Conservation (phyloP, 805 yeast genomes). For the Lachancea thermotolerans region DNA sequence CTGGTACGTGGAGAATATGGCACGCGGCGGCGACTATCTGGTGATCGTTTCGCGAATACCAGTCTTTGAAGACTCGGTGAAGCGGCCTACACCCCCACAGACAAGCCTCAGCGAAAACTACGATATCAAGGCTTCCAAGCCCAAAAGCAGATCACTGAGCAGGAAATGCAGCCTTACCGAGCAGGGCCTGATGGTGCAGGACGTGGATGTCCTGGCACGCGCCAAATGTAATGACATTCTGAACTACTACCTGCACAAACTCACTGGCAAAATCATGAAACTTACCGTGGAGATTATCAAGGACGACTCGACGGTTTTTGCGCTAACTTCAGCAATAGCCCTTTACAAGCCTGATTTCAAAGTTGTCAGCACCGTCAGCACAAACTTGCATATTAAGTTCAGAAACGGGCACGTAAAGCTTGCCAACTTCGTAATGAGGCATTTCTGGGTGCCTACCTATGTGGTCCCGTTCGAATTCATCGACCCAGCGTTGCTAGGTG, state of each 20-base stretch:
- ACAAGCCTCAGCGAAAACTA: background rate
- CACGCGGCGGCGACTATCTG: slow-evolving; percentile 58
- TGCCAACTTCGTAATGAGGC: slow-evolving; percentile 28
- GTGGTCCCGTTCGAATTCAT: slow-evolving; percentile 31
- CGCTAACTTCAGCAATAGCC: slow-evolving; percentile 19
- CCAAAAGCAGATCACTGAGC: background rate
- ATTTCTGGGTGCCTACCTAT: slow-evolving; percentile 24
- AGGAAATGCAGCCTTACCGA: slow-evolving; percentile 1
- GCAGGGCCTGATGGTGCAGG: slow-evolving; percentile 18
- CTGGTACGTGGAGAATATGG: slow-evolving; percentile 51
- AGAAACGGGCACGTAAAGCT: slow-evolving; percentile 31
- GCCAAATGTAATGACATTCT: slow-evolving; percentile 19
- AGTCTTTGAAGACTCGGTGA: slow-evolving; percentile 17
- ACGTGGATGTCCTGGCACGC: slow-evolving; percentile 24
- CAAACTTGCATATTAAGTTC: slow-evolving; percentile 32
- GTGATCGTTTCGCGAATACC: slow-evolving; percentile 52
- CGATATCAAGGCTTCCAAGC: background rate
- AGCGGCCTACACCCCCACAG: background rate
- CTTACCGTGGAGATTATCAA: slow-evolving; percentile 30
- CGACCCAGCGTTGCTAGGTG: slow-evolving; percentile 22
- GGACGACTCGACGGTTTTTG: slow-evolving; percentile 19
- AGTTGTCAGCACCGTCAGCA: slow-evolving; percentile 29
- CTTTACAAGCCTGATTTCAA: slow-evolving; percentile 28
- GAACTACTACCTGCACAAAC: slow-evolving; percentile 22
- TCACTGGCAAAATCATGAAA: slow-evolving; percentile 21